Evolutionary conservation across 805 yeast species (phyloP).

Genomic region (Myxozyma monticola): DNA sequence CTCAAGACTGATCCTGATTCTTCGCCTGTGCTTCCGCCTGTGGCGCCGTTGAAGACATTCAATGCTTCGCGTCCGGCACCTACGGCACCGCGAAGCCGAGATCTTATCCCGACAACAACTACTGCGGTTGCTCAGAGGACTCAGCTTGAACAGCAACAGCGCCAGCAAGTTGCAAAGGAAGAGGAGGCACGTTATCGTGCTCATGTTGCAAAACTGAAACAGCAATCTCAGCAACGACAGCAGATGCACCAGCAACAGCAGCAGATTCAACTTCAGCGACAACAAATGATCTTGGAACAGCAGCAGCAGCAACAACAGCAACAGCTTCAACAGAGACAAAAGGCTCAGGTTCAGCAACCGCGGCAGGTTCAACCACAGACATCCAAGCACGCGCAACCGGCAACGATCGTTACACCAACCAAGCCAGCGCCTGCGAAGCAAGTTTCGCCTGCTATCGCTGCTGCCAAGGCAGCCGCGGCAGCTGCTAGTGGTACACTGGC

Average conservation of each 20-base stretch:
- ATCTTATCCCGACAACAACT: neutral
- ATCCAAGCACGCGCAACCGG: conserved; percentile 40
- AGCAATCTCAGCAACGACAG: conserved; percentile 24
- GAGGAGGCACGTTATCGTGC: conserved; percentile 29
- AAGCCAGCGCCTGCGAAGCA: conserved; percentile 23
- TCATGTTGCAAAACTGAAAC: conserved; percentile 31
- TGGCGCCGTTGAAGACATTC: conserved; percentile 21
- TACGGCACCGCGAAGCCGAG: conserved; percentile 19
- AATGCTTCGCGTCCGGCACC: conserved; percentile 28
- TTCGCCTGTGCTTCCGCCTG: conserved; percentile 3
- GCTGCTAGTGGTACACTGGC: conserved; percentile 22
- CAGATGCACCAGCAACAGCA: conserved; percentile 24
- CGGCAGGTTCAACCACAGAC: conserved; percentile 46
- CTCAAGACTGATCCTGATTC: no score
- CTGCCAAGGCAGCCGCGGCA: conserved; percentile 26
- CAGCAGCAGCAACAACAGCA: conserved; percentile 29
- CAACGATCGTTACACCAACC: conserved; percentile 26
- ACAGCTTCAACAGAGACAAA: conserved; percentile 25
- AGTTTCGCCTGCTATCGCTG: conserved; percentile 26
- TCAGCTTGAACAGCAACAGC: conserved; percentile 1
- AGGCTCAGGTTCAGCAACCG: neutral
- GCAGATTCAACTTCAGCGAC: conserved; percentile 19
- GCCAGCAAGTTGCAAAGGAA: conserved; percentile 24
- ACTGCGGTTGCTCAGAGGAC: neutral
- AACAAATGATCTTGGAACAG: conserved; percentile 19